Percentiles rank a stretch among this genome's conserved stretches.
phyloP scores from a whole-genome alignment of 2,329 filamentous ascomycete genomes.

The Lasiodiplodia sp. region DNA sequence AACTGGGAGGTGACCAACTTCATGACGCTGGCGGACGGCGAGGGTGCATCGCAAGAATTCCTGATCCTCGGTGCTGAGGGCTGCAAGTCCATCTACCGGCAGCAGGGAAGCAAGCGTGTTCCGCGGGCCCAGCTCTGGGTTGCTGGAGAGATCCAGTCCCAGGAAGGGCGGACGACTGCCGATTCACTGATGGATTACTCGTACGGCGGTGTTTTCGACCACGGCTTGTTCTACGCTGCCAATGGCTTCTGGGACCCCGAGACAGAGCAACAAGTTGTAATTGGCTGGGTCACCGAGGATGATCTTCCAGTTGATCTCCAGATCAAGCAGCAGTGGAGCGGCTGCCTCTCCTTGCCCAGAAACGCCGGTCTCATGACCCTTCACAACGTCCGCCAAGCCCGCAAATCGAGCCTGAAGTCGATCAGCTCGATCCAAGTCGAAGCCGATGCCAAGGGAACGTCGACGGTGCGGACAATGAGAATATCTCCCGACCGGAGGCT shows the following conservation, averaged over 20 bases:
- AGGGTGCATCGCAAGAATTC: conserved; percentile 46
- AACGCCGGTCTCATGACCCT: conserved; percentile 52
- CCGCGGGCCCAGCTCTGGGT: conserved; percentile 55
- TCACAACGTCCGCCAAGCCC: conserved; percentile 47
- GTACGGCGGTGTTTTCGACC: conserved; percentile 57
- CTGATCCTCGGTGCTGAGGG: conserved; percentile 58
- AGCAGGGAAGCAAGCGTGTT: conserved; percentile 13
- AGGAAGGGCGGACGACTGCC: neutral
- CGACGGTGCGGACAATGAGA: conserved; percentile 54
- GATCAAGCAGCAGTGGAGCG: conserved; percentile 58
- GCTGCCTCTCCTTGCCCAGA: conserved; percentile 56
- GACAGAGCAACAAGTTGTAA: conserved; percentile 52
- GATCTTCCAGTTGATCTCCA: conserved; percentile 54
- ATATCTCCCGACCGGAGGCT: conserved; percentile 19
- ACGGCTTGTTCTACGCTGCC: conserved; percentile 58
- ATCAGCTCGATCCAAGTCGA: conserved; percentile 51
- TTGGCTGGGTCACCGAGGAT: conserved; percentile 62
- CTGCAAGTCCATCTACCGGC: conserved; percentile 37
- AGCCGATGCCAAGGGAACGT: conserved; percentile 38
- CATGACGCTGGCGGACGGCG: conserved; percentile 45
- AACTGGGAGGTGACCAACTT: conserved; percentile 63
- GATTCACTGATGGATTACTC: conserved; percentile 40
- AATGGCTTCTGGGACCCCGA: conserved; percentile 58
- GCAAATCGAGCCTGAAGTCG: conserved; percentile 45
- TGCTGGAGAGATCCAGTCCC: conserved; percentile 42